Conservation (phyloP, 495 filamentous ascomycete genomes). For the Darksidea phi region DNA sequence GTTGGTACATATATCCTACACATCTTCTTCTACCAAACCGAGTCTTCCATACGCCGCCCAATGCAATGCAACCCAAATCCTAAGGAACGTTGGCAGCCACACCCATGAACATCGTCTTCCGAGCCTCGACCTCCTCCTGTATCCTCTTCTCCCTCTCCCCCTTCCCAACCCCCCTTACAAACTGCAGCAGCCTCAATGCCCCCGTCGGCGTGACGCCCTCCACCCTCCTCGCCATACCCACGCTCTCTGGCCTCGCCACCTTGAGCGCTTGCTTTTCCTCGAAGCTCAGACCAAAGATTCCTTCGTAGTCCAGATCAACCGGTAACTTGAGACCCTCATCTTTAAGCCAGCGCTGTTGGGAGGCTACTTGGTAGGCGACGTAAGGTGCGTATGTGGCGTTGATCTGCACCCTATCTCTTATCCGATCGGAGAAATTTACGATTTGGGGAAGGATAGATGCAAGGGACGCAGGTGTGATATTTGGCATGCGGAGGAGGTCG, state of each 20-base stretch:
- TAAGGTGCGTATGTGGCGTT: constrained; percentile 85
- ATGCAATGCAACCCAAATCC: constrained; percentile 2
- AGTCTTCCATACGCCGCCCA: background rate
- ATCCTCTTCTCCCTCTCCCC: constrained; percentile 21
- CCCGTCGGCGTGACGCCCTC: constrained; percentile 75
- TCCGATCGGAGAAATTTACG: constrained; percentile 52
- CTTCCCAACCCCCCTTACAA: constrained; percentile 46
- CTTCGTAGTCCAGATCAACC: constrained; percentile 71
- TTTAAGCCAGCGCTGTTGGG: constrained; percentile 62
- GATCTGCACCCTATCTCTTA: constrained; percentile 68
- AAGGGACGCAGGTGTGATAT: constrained; percentile 56
- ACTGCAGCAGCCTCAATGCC: constrained; percentile 55
- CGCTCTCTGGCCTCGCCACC: constrained; percentile 68
- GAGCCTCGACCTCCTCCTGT: constrained; percentile 26
- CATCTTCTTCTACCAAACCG: background rate
- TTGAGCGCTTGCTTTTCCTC: constrained; percentile 74
- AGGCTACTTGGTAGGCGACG: constrained; percentile 63
- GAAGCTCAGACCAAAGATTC: constrained; percentile 67
- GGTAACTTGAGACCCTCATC: constrained; percentile 78
- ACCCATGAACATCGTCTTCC: constrained; percentile 31
- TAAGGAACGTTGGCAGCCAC: background rate
- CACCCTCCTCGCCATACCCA: constrained; percentile 84
- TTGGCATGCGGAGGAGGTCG: constrained; percentile 68
- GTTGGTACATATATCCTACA: background rate
- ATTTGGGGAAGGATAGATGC: constrained; percentile 44